A percentile compares a stretch with the other conserved stretches of the same genome.
Evolutionary conservation across 805 yeast species (phyloP).

Genomic region (Ogataea methylovora): DNA sequence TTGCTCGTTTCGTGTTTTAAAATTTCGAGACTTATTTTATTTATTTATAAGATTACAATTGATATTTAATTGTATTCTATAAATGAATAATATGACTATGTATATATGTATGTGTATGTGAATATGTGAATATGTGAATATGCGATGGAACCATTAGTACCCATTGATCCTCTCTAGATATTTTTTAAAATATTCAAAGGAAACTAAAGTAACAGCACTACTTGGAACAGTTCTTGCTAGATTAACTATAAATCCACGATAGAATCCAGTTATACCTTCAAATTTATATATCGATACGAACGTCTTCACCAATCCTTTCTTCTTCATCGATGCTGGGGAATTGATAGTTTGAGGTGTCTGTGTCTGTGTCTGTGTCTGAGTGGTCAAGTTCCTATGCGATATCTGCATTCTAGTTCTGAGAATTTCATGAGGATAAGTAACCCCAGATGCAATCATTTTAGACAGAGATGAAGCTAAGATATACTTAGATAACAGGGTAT

Average conservation of each 20-base stretch:
- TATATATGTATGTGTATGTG: no score
- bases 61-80: no score
- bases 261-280: slow-evolving; percentile 80
- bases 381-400: slow-evolving; percentile 2
- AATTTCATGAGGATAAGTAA: slow-evolving; percentile 95
- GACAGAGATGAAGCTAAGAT: slow-evolving; percentile 69
- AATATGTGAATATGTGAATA: no score
- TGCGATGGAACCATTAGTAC: neutral
- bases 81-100: no score
- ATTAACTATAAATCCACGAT: slow-evolving; percentile 83
- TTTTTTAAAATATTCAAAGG: slow-evolving; percentile 74
- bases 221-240: slow-evolving; percentile 90
- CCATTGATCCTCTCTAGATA: slow-evolving; percentile 29
- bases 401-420: slow-evolving; percentile 87
- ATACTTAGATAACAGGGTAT: slow-evolving; percentile 34
- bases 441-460: slow-evolving; percentile 80
- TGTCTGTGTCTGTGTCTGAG: no score
- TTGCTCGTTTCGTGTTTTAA: no score
- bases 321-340: neutral
- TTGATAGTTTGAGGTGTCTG: neutral
- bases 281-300: slow-evolving; percentile 35
- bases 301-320: neutral
- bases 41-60: no score
- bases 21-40: no score
- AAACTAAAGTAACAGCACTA: slow-evolving; percentile 88